Evolutionary conservation across 371 early-diverging fungal species (phyloP).

Genomic region (Dinochytrium kinnereticum): DNA sequence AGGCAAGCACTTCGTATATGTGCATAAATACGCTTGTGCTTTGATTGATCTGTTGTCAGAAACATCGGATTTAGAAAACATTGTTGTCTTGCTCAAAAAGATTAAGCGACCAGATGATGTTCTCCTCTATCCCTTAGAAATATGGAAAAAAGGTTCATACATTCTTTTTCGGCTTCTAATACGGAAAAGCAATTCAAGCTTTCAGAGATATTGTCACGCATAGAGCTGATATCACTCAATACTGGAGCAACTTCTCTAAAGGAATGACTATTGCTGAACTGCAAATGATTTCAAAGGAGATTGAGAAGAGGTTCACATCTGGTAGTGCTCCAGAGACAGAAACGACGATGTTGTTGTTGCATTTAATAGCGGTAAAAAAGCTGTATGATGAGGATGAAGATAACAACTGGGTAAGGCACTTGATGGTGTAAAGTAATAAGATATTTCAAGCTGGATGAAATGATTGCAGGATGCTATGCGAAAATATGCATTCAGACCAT

Average conservation of each 20-base stretch:
- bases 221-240: not conserved
- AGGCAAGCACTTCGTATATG: slow-evolving; percentile 73
- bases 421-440: not conserved
- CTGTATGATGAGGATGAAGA: slow-evolving; percentile 55
- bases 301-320: slow-evolving; percentile 51
- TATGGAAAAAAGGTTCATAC: slow-evolving; percentile 57
- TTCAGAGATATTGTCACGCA: not conserved
- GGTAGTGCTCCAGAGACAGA: slow-evolving; percentile 29
- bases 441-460: not conserved
- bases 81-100: slow-evolving; percentile 65
- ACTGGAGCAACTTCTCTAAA: slow-evolving; percentile 18
- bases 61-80: slow-evolving; percentile 60
- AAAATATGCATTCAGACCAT: not conserved
- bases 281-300: slow-evolving; percentile 44
- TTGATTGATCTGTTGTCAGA: slow-evolving; percentile 62
- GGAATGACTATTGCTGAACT: slow-evolving; percentile 47
- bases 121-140: slow-evolving; percentile 57
- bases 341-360: slow-evolving; percentile 20
- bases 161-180: slow-evolving; percentile 39
- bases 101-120: slow-evolving; percentile 58
- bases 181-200: slow-evolving; percentile 19
- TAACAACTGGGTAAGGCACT: slow-evolving; percentile 39
- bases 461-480: not conserved
- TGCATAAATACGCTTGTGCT: slow-evolving; percentile 66
- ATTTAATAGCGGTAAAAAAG: slow-evolving; percentile 51